Evolutionary conservation across 257 asterid species (phyloP).

Genomic region (Verbena officinalis): DNA sequence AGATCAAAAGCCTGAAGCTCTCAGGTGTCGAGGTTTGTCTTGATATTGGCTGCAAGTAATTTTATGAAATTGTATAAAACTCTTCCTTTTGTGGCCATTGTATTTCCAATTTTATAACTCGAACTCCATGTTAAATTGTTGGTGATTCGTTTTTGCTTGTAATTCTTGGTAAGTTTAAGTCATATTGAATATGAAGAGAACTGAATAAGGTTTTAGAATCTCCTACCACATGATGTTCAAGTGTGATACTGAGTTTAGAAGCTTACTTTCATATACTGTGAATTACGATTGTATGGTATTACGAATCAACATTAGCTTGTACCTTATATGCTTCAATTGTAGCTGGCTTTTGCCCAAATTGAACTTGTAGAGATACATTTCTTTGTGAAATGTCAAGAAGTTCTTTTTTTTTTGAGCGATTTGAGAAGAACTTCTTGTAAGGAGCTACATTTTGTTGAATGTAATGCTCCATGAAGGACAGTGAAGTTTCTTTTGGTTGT

Average conservation of each 20-base stretch:
- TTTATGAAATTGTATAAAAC: neutral
- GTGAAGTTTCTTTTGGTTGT: conserved; percentile 14
- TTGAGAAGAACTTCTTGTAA: neutral
- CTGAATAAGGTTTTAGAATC: too few species aligned
- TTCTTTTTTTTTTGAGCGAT: neutral
- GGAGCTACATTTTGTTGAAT: neutral
- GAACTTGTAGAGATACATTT: neutral
- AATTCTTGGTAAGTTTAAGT: conserved; percentile 7
- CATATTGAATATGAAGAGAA: neutral
- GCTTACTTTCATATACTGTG: too few species aligned
- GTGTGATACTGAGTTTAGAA: too few species aligned
- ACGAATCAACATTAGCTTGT: too few species aligned
- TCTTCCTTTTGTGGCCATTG: conserved; percentile 3
- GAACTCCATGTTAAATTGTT: conserved; percentile 1
- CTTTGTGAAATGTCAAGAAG: neutral
- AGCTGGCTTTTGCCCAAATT: too few species aligned
- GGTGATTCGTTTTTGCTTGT: neutral
- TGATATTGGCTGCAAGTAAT: conserved; percentile 16
- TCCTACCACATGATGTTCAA: too few species aligned
- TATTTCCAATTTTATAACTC: neutral
- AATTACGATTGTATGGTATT: too few species aligned
- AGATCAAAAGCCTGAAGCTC: conserved; percentile 70
- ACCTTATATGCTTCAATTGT: too few species aligned
- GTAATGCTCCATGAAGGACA: conserved; percentile 12
- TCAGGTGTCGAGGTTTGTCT: conserved; percentile 83